phyloP scores from a whole-genome alignment of 2,329 filamentous ascomycete species.

The Fusarium dlaminii region DNA sequence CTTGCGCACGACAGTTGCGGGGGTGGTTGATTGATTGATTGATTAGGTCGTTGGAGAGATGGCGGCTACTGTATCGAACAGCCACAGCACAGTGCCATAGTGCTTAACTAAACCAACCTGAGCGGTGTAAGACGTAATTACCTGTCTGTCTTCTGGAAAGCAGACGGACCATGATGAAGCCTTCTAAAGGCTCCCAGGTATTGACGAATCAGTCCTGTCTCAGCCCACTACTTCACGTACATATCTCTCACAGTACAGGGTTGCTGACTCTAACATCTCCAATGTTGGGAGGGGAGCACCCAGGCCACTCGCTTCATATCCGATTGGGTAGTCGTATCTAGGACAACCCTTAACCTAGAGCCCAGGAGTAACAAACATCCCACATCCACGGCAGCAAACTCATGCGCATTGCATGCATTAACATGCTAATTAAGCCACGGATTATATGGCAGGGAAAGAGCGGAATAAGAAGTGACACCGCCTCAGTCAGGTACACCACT shows the following conservation, averaged over 20 bases:
- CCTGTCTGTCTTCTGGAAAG: slow-evolving; percentile 19
- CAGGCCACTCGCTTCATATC: slow-evolving; percentile 28
- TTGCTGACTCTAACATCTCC: slow-evolving; percentile 20
- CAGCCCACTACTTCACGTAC: slow-evolving; percentile 22
- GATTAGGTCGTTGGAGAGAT: background rate
- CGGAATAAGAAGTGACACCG: slow-evolving; percentile 19
- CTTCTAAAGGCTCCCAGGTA: slow-evolving; percentile 17
- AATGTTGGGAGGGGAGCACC: slow-evolving; percentile 27
- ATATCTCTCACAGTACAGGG: slow-evolving; percentile 39
- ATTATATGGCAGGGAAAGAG: slow-evolving; percentile 31
- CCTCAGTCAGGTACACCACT: slow-evolving; percentile 1
- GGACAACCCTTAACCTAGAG: slow-evolving; percentile 40
- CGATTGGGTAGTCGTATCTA: slow-evolving; percentile 39
- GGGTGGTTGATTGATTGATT: background rate
- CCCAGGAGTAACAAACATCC: slow-evolving; percentile 42
- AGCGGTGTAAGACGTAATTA: slow-evolving; percentile 26
- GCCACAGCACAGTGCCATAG: background rate
- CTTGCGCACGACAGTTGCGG: slow-evolving; percentile 10
- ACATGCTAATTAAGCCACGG: slow-evolving; percentile 26
- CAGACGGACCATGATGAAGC: slow-evolving; percentile 17
- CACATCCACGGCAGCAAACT: slow-evolving; percentile 41
- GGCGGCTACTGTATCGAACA: background rate
- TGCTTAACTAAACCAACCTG: background rate
- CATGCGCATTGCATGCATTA: slow-evolving; percentile 45
- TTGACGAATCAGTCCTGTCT: slow-evolving; percentile 24